Conservation (phyloP, 2,329 filamentous ascomycete genomes). For the Monilinia fructigena region DNA sequence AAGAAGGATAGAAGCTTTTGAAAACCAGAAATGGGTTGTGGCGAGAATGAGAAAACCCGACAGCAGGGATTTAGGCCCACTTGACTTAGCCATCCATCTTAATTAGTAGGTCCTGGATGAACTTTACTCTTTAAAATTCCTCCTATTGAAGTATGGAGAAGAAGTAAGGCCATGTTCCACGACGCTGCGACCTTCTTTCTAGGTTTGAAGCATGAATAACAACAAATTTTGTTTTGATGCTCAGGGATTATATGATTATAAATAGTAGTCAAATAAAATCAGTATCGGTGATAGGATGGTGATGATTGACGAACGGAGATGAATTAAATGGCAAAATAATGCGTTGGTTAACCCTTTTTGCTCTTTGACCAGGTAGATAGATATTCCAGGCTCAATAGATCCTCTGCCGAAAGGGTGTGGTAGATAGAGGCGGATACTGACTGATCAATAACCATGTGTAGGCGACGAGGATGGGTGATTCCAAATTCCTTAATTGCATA, state of each 20-base stretch:
- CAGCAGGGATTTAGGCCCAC: constrained; percentile 18
- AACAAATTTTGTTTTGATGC: constrained; percentile 23
- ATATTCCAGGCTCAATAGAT: not conserved
- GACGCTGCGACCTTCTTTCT: constrained; percentile 23
- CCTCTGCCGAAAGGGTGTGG: constrained; percentile 2
- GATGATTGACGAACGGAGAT: constrained; percentile 21
- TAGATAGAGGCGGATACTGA: not conserved
- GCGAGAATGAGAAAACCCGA: constrained; percentile 16
- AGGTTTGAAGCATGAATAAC: constrained; percentile 23
- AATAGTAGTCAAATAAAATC: constrained; percentile 14
- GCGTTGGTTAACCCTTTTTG: constrained; percentile 9
- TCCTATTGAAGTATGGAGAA: constrained; percentile 21
- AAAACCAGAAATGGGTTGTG: constrained; percentile 28
- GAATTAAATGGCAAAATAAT: constrained; percentile 27
- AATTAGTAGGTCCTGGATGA: constrained; percentile 14
- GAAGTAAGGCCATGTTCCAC: constrained; percentile 11
- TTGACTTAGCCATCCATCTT: too few relatives aligned
- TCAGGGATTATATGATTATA: constrained; percentile 24
- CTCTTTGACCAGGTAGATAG: not conserved
- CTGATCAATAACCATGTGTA: constrained; percentile 5
- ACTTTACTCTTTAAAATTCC: constrained; percentile 16
- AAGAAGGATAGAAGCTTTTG: constrained; percentile 36
- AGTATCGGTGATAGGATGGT: constrained; percentile 7
- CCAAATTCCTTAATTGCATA: not conserved
- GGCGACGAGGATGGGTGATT: not conserved